These are phyloP conservation scores for Atalantia buxifolia DNA, from an alignment of 345 rosid genomes.

Conservation along the genomic window DNA sequence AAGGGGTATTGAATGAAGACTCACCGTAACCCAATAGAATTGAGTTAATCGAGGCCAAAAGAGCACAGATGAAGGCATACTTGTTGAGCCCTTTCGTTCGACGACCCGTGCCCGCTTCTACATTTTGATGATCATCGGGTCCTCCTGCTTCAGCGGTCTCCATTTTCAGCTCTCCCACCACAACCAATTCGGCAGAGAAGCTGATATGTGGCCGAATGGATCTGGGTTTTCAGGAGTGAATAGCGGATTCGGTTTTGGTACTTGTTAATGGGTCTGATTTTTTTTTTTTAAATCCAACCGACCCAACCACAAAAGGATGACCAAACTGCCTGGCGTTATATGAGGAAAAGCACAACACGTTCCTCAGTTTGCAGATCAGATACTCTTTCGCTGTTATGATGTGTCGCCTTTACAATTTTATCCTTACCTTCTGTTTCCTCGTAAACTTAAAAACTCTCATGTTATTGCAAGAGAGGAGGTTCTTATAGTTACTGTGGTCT, in stretches of 20 bases:
- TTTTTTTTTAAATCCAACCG: not conserved
- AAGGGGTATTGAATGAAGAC: not conserved
- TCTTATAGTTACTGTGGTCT: too few species aligned
- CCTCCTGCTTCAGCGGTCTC: not conserved
- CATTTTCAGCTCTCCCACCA: not conserved
- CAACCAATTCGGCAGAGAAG: not conserved
- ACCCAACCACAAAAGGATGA: not conserved
- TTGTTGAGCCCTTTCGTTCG: conserved; percentile 19
- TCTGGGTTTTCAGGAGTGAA: not conserved
- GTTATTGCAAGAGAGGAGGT: not conserved
- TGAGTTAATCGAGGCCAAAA: conserved; percentile 49
- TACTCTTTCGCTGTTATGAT: not conserved
- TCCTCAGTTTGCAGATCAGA: not conserved
- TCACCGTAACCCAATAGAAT: conserved; percentile 48
- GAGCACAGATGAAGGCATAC: conserved; percentile 35
- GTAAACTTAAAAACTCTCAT: not conserved
- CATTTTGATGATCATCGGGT: not conserved
- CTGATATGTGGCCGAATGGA: not conserved
- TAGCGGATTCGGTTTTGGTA: too few species aligned
- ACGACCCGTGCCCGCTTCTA: not conserved
- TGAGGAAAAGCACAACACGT: not conserved
- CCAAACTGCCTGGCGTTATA: not conserved
- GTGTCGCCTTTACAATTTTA: not conserved
- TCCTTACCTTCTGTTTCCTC: not conserved
- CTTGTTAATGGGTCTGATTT: not conserved